Conservation (phyloP, 148 eudicot species). For the Silene uniflora region DNA sequence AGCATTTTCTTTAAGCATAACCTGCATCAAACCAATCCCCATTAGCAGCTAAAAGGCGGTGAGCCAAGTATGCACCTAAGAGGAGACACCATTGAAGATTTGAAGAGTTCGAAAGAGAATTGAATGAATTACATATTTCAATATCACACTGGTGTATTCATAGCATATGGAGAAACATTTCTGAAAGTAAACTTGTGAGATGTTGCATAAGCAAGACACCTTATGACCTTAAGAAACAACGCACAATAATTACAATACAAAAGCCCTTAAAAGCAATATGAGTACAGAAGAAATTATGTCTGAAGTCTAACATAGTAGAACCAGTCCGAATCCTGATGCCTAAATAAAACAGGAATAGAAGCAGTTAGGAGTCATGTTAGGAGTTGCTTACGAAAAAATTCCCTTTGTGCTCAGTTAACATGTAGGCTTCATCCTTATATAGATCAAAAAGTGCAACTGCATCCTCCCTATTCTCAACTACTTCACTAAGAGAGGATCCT, state of each 20-base stretch:
- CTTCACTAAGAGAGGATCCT: slow-evolving; percentile 73
- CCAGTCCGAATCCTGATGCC: not conserved
- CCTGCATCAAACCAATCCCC: slow-evolving; percentile 38
- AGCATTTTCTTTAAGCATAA: slow-evolving; percentile 72
- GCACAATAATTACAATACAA: not conserved
- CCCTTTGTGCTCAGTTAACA: slow-evolving; percentile 65
- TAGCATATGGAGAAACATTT: slow-evolving; percentile 2
- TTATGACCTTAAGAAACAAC: not conserved
- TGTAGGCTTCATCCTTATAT: slow-evolving; percentile 68
- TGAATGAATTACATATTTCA: not conserved
- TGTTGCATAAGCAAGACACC: not conserved
- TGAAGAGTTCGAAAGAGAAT: too few species aligned
- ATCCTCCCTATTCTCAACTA: slow-evolving; percentile 62
- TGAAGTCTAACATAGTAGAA: not conserved
- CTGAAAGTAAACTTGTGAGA: not conserved
- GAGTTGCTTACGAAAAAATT: slow-evolving; percentile 66
- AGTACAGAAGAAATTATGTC: not conserved
- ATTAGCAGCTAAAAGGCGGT: not conserved
- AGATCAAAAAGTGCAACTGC: slow-evolving; percentile 67
- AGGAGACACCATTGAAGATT: not conserved
- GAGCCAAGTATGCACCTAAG: slow-evolving; percentile 3
- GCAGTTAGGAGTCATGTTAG: not conserved
- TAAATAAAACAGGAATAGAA: not conserved
- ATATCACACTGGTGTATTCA: not conserved
- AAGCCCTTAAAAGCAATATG: not conserved